Base-by-base conservation (phyloP, 176 grass and related monocot species). In the Carex scoparia region DNA sequence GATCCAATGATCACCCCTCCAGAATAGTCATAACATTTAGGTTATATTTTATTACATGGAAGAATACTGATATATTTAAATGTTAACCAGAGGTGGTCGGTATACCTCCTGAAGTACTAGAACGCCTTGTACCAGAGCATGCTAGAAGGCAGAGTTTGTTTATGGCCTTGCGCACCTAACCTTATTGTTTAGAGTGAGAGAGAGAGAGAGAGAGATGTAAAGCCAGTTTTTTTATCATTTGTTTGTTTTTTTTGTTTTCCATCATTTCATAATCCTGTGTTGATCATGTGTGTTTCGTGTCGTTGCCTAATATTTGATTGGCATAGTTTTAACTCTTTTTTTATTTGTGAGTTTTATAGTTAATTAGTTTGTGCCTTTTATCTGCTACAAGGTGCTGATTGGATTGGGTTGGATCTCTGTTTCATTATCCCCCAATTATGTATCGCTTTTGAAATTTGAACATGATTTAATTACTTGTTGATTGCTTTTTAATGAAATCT, bases 81-180 rank as follows among this genome's bases (percentile, higher is more conserved):
- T 88, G 44, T 82, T 89, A 91, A 18, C 86, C 89, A 94, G 95
- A 98, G 89, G 89, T 98, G 3, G 84, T 86, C 15, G 85, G 88
- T 1, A 84, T 94, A 69, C 85, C 91, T 66, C 88, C 74, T 1
- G 89, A 92, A 79, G 89, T 83, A 18, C 35, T 87, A 7, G 89
- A 94, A 44, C 88, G 89, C 18, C 91, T 94, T 82, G 78, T 93
- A 73, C 93, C 95, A 2, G 93, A 98, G 74, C 95, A 98, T 15
- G 89, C 93, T 0, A 89, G 92, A 83, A 91, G 90, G 85, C 92
- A 94, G 86, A 94, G 89, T 12, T 83, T 92, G 91, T 94, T 94
- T 88, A 94, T 98, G 93, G 93, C 92, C 30, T 88, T 98, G 85
- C 88, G 86, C 48, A 90, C 91, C 81, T 97, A 90, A 87, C 86